Conservation (phyloP, 192 early-diverging fungal species). For the Funneliformis geosporum region DNA sequence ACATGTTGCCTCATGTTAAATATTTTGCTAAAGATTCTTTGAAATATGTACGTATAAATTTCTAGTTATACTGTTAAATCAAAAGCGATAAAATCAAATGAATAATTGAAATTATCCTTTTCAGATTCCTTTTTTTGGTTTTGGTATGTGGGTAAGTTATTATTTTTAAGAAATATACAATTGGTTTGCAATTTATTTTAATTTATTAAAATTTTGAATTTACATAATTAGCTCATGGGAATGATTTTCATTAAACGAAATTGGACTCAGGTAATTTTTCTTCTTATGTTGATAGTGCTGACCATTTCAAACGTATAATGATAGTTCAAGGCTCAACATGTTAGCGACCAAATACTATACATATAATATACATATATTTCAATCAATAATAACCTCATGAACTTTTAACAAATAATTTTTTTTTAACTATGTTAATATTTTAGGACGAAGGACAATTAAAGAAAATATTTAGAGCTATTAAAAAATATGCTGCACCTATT, state of each 20-base stretch:
- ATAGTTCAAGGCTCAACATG: too few relatives aligned
- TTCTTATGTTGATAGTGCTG: too few relatives aligned
- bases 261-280: constrained; percentile 52
- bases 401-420: background rate
- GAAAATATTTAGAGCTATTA: constrained; percentile 53
- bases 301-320: too few relatives aligned
- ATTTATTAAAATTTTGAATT: constrained; percentile 13
- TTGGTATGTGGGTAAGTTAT: constrained; percentile 57
- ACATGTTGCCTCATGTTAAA: constrained; percentile 57
- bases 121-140: constrained; percentile 63
- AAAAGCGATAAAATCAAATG: background rate
- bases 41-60: constrained; percentile 49
- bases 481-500: constrained; percentile 50
- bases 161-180: background rate
- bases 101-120: background rate
- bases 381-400: background rate
- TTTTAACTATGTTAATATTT: too few relatives aligned
- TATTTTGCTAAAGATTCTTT: constrained; percentile 65
- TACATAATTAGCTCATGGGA: constrained; percentile 46
- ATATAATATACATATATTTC: too few relatives aligned
- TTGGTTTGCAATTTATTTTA: background rate
- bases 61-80: background rate
- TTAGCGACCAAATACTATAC: too few relatives aligned
- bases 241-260: constrained; percentile 60
- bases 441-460: constrained; percentile 52